Evolutionary conservation across 2,329 filamentous ascomycete genomes (phyloP).

Genomic region (Dothistroma septosporum): DNA sequence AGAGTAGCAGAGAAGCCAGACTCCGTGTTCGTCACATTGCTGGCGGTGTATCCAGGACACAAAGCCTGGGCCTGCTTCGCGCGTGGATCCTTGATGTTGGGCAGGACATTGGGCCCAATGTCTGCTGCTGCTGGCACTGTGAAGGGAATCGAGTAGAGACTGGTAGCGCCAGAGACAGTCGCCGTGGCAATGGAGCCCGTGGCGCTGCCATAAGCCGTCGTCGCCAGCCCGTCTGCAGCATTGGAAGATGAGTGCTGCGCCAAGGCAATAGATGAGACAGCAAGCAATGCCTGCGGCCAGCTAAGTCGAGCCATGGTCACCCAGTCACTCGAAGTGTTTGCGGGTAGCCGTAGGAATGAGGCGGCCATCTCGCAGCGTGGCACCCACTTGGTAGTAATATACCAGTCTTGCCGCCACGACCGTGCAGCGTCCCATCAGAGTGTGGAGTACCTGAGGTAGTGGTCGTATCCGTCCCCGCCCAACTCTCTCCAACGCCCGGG

Average conservation of each 20-base stretch:
- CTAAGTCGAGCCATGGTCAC: conserved; percentile 17
- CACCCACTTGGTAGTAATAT: conserved; percentile 3
- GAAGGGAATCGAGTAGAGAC: conserved; percentile 28
- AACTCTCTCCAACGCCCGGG: not conserved
- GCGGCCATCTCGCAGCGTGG: not conserved
- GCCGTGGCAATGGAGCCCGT: conserved; percentile 23
- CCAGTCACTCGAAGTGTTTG: conserved; percentile 2
- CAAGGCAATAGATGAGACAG: conserved; percentile 20
- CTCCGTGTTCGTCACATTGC: conserved; percentile 44
- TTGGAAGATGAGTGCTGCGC: conserved; percentile 22
- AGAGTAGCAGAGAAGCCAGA: conserved; percentile 52
- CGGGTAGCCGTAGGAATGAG: not conserved
- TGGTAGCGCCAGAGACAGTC: conserved; percentile 29
- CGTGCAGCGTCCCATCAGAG: not conserved
- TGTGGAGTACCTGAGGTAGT: conserved; percentile 2
- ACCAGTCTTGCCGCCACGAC: not conserved
- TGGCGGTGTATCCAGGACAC: conserved; percentile 58
- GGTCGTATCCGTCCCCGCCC: not conserved
- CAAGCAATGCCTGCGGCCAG: conserved; percentile 24
- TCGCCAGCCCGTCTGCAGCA: conserved; percentile 20
- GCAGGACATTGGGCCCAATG: conserved; percentile 41
- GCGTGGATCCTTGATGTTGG: conserved; percentile 62
- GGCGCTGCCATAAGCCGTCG: conserved; percentile 13
- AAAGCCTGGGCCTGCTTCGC: conserved; percentile 58
- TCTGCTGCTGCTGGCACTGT: conserved; percentile 35